These are phyloP conservation scores for Herpetospermum pedunculosum DNA, from an alignment of 306 rosid species.

Conservation along the genomic window DNA sequence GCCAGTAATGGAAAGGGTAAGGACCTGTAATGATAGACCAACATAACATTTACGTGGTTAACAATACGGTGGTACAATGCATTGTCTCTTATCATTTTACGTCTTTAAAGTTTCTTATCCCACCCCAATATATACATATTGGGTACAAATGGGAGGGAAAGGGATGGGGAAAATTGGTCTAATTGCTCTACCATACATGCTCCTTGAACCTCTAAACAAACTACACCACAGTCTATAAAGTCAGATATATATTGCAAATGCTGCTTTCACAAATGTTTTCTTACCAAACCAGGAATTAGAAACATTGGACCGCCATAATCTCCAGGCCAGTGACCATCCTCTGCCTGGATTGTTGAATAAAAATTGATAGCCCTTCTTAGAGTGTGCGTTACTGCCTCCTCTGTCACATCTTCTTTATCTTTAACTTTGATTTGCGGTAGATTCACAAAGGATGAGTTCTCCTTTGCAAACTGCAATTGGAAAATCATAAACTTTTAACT, in stretches of 20 bases:
- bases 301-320: slow-evolving; percentile 35
- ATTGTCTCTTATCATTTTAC: neutral
- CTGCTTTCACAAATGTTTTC: neutral
- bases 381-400: slow-evolving; percentile 16
- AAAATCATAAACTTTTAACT: neutral
- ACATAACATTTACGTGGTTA: neutral
- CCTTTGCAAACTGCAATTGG: slow-evolving; percentile 19
- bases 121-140: neutral
- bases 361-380: slow-evolving; percentile 19
- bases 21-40: slow-evolving; percentile 14
- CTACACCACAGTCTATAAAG: neutral
- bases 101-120: neutral
- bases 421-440: slow-evolving; percentile 22
- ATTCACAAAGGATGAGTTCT: slow-evolving; percentile 10
- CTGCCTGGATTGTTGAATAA: slow-evolving; percentile 28
- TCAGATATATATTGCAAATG: neutral
- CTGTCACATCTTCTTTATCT: slow-evolving; percentile 21
- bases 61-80: neutral
- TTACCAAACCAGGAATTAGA: slow-evolving; percentile 29
- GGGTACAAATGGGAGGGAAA: neutral
- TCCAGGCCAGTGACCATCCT: slow-evolving; percentile 31
- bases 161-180: neutral
- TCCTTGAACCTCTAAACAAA: slow-evolving; percentile 4
- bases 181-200: neutral
- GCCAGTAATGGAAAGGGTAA: slow-evolving; percentile 26